Percentiles rank a stretch among this genome's conserved stretches.
Evolutionary conservation across 345 rosid genomes (phyloP).

Genomic region (Melastoma malabathricum): DNA sequence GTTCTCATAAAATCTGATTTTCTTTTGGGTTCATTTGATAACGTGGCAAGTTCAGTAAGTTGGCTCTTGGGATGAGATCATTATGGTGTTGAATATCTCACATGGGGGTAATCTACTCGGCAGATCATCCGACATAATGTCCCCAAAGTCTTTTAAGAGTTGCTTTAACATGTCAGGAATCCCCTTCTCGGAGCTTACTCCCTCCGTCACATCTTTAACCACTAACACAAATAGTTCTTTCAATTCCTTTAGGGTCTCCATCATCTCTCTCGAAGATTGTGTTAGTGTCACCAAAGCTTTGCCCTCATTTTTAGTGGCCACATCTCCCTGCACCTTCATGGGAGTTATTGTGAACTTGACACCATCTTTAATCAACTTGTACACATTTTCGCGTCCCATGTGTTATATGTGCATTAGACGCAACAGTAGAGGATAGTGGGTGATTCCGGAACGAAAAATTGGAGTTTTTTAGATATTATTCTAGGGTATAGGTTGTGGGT

Average conservation of each 20-base stretch:
- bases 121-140: slow-evolving; percentile 1
- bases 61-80: neutral
- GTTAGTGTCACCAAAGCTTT: too few relatives aligned
- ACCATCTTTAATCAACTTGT: neutral
- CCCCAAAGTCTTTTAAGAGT: neutral
- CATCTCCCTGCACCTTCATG: neutral
- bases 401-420: too few relatives aligned
- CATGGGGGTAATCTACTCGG: slow-evolving; percentile 1
- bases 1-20: neutral
- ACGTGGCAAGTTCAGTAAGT: slow-evolving; percentile 4
- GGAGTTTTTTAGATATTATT: too few relatives aligned
- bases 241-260: too few relatives aligned
- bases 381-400: neutral
- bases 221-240: too few relatives aligned
- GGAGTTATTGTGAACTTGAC: neutral
- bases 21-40: slow-evolving; percentile 7
- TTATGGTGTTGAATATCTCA: slow-evolving; percentile 4
- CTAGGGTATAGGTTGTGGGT: neutral
- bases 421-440: too few relatives aligned
- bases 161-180: neutral
- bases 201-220: too few relatives aligned
- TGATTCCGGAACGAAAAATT: too few relatives aligned
- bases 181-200: neutral
- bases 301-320: too few relatives aligned
- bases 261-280: too few relatives aligned